Evolutionary conservation across 257 asterid genomes (phyloP).

Genomic region (Solanum chiquidenum): DNA sequence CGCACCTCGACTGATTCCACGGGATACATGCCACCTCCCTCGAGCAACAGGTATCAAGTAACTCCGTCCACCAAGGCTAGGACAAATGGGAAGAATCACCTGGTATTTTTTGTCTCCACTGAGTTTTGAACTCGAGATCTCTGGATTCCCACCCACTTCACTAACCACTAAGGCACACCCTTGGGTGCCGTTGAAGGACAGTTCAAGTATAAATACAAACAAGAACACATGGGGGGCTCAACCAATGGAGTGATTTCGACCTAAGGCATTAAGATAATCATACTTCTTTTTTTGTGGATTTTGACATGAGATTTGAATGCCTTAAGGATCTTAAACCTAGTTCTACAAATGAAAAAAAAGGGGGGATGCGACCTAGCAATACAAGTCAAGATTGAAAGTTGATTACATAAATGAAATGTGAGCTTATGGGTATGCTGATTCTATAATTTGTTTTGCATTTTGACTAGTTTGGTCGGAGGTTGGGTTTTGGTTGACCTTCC

Average conservation of each 20-base stretch:
- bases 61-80: neutral
- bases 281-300: neutral
- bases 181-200: neutral
- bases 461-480: neutral
- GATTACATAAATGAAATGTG: neutral
- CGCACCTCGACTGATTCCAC: neutral
- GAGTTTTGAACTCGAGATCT: neutral
- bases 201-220: neutral
- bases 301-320: neutral
- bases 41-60: neutral
- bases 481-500: neutral
- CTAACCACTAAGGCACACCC: neutral
- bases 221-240: neutral
- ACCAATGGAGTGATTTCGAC: neutral
- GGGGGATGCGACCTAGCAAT: neutral
- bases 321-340: neutral
- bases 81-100: neutral
- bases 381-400: neutral
- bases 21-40: neutral
- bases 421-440: neutral
- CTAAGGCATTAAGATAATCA: neutral
- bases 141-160: neutral
- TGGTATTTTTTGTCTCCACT: neutral
- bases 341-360: neutral
- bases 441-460: neutral